These are phyloP conservation scores for Boletus rufocinnamomeus DNA, from an alignment of 768 basidiomycete species.

Conservation along the genomic window DNA sequence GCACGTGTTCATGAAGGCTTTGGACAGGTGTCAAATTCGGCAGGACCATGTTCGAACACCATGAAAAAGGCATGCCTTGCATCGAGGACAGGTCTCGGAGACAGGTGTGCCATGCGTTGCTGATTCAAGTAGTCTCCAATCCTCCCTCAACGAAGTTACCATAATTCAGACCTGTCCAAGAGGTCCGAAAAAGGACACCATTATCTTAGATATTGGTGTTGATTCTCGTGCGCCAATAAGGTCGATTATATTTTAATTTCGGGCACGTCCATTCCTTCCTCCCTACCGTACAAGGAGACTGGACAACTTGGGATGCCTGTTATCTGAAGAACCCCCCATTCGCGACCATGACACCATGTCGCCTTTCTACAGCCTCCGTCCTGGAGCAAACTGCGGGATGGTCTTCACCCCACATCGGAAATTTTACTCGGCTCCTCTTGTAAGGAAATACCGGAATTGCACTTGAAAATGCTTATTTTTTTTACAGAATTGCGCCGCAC, in stretches of 20 bases:
- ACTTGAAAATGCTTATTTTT: not conserved
- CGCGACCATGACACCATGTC: not conserved
- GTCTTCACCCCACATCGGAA: not conserved
- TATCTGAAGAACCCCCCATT: conserved; percentile 4
- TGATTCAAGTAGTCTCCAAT: conserved; percentile 4
- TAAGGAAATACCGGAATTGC: not conserved
- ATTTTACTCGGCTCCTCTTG: not conserved
- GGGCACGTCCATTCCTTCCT: not conserved
- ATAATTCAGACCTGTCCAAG: not conserved
- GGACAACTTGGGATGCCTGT: not conserved
- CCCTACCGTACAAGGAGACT: not conserved
- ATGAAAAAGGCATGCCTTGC: not conserved
- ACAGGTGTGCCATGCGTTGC: not conserved
- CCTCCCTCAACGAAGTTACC: not conserved
- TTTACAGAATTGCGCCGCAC: not conserved
- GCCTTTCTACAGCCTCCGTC: not conserved
- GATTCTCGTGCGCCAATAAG: not conserved
- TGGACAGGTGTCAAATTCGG: not conserved
- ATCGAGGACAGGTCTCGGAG: not conserved
- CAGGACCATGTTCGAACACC: not conserved
- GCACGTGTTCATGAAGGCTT: not conserved
- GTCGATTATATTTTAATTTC: not conserved
- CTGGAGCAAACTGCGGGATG: not conserved
- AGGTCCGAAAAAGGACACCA: conserved; percentile 1
- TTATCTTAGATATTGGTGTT: conserved; percentile 1